A percentile compares a stretch with the other conserved stretches of the same genome.
Evolutionary conservation across 768 basidiomycete genomes (phyloP).

Genomic region (Mycena maculata): DNA sequence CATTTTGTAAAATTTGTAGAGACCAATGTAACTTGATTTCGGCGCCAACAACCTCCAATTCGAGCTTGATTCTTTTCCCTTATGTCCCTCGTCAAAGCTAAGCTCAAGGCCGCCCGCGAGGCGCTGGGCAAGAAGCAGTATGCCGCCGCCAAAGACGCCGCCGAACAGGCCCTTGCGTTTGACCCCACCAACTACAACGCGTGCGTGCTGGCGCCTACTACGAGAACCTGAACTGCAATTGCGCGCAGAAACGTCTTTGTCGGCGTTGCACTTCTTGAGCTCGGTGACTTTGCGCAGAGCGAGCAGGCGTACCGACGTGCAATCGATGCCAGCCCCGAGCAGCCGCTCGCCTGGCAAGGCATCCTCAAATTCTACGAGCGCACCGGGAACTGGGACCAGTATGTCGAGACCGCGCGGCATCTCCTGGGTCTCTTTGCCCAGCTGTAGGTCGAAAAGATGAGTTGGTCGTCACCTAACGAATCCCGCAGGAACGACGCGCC

Average conservation of each 20-base stretch:
- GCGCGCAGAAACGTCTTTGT: conserved; percentile 82
- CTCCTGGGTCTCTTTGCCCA: conserved; percentile 70
- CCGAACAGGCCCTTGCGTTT: conserved; percentile 72
- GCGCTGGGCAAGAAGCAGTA: conserved; percentile 82
- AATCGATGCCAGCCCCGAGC: conserved; percentile 72
- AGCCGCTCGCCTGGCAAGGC: conserved; percentile 90
- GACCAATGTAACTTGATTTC: not conserved
- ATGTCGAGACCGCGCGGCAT: conserved; percentile 62
- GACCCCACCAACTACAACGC: conserved; percentile 91
- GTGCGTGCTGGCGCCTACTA: conserved; percentile 58
- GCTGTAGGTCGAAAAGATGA: conserved; percentile 54
- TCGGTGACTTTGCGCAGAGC: conserved; percentile 76
- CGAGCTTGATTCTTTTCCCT: not conserved
- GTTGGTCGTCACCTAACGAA: conserved; percentile 15
- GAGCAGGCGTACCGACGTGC: conserved; percentile 92
- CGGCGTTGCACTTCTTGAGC: conserved; percentile 81
- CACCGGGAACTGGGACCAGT: conserved; percentile 66
- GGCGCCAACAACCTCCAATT: not conserved
- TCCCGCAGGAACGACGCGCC: conserved; percentile 71
- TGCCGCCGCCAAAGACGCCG: conserved; percentile 71
- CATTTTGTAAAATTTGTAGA: not conserved
- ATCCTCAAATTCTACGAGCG: conserved; percentile 79
- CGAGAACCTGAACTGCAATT: not conserved
- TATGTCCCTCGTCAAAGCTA: conserved; percentile 71
- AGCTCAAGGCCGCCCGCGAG: conserved; percentile 85